phyloP scores from a whole-genome alignment of 257 asterid species.

The Haberlea rhodopensis region DNA sequence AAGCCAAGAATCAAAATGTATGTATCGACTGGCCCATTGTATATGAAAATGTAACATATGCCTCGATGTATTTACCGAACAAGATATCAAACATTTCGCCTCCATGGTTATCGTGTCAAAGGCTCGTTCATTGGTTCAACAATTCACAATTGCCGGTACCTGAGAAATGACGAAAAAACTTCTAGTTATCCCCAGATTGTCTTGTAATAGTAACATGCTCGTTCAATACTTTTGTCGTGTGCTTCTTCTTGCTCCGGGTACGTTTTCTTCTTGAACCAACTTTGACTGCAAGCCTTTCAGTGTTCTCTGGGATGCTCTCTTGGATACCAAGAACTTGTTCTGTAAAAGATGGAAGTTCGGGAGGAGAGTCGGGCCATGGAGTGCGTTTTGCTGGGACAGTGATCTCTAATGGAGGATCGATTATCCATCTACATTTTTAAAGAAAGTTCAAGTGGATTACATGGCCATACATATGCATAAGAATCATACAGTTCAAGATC shows the following conservation, averaged over 20 bases:
- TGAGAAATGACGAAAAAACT: slow-evolving; percentile 13
- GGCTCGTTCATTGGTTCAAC: slow-evolving; percentile 21
- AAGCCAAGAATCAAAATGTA: slow-evolving; percentile 27
- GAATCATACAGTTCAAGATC: background rate
- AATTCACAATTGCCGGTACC: slow-evolving; percentile 38
- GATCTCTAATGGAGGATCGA: slow-evolving; percentile 81
- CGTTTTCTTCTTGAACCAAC: slow-evolving; percentile 65
- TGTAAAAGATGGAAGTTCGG: slow-evolving; percentile 58
- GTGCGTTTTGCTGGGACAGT: slow-evolving; percentile 89
- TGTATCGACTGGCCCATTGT: slow-evolving; percentile 48
- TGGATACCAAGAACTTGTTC: slow-evolving; percentile 43
- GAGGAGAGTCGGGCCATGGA: slow-evolving; percentile 98
- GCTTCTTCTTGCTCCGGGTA: slow-evolving; percentile 66
- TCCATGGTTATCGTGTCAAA: slow-evolving; percentile 26
- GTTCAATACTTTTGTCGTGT: slow-evolving; percentile 44
- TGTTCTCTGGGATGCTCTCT: slow-evolving; percentile 28
- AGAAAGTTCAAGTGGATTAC: slow-evolving; percentile 5
- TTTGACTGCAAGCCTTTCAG: slow-evolving; percentile 55
- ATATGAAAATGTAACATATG: slow-evolving; percentile 32
- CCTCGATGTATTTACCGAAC: slow-evolving; percentile 39
- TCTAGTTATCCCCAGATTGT: slow-evolving; percentile 45
- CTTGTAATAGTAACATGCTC: slow-evolving; percentile 42
- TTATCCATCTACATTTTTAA: slow-evolving; percentile 69
- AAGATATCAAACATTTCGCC: slow-evolving; percentile 25
- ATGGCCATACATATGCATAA: background rate